A percentile compares a stretch with the other conserved stretches of the same genome.
phyloP scores from a whole-genome alignment of 768 basidiomycete species.

The Gymnopilus junonius region DNA sequence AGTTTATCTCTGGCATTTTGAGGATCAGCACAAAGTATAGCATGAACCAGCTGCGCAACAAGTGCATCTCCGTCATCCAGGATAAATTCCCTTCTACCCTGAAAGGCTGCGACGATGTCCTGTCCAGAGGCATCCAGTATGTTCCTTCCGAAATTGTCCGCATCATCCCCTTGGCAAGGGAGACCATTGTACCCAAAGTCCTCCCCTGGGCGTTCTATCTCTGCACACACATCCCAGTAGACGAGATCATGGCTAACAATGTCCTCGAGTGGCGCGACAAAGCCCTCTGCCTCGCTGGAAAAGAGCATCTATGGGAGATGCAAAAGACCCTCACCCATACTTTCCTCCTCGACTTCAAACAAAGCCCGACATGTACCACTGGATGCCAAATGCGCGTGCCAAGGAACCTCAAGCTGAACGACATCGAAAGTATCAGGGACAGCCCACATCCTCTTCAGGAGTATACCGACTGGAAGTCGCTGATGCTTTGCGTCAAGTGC shows the following conservation, averaged over 20 bases:
- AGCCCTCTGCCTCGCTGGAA: slow-evolving; percentile 44
- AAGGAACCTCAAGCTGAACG: slow-evolving; percentile 27
- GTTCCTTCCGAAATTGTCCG: slow-evolving; percentile 41
- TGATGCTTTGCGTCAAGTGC: slow-evolving; percentile 39
- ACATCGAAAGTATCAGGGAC: slow-evolving; percentile 36
- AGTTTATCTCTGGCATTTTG: slow-evolving; percentile 44
- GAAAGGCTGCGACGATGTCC: slow-evolving; percentile 41
- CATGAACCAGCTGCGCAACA: slow-evolving; percentile 38
- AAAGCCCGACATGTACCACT: slow-evolving; percentile 30
- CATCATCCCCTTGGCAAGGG: slow-evolving; percentile 44
- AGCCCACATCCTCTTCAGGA: slow-evolving; percentile 43
- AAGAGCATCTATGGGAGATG: slow-evolving; percentile 42
- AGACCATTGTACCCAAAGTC: slow-evolving; percentile 42
- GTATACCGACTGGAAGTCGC: slow-evolving; percentile 36
- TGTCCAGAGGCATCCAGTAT: slow-evolving; percentile 39
- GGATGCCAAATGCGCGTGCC: slow-evolving; percentile 32
- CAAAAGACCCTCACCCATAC: slow-evolving; percentile 41
- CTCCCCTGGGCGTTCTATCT: slow-evolving; percentile 53
- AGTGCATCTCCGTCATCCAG: slow-evolving; percentile 42
- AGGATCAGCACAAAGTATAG: slow-evolving; percentile 49
- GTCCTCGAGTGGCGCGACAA: slow-evolving; percentile 46
- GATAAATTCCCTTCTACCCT: slow-evolving; percentile 47
- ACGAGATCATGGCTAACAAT: slow-evolving; percentile 37
- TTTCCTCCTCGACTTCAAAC: slow-evolving; percentile 41
- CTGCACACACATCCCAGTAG: slow-evolving; percentile 41